Evolutionary conservation across 2,329 filamentous ascomycete genomes (phyloP).

Genomic region (Ceratocystis variospora): DNA sequence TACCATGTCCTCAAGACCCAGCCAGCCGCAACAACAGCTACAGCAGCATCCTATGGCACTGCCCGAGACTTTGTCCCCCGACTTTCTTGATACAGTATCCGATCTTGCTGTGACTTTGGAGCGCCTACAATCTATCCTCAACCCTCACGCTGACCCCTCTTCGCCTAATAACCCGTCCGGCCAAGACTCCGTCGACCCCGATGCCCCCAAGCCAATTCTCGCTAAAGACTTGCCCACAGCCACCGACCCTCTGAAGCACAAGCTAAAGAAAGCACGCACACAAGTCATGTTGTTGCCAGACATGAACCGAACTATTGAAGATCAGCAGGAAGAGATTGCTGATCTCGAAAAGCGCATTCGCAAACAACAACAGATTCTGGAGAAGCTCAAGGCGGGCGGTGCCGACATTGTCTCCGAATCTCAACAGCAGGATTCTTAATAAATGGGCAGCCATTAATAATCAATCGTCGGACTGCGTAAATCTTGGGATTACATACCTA

Average conservation of each 20-base stretch:
- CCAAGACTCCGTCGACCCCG: not conserved
- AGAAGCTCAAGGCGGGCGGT: conserved; percentile 39
- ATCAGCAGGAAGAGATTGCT: conserved; percentile 58
- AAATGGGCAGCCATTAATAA: no score
- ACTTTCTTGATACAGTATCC: conserved; percentile 74
- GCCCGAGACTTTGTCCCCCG: conserved; percentile 57
- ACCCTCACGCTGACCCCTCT: conserved; percentile 23
- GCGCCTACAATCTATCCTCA: conserved; percentile 44
- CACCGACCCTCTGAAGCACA: conserved; percentile 66
- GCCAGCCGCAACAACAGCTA: not conserved
- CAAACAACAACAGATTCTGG: conserved; percentile 47
- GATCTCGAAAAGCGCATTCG: conserved; percentile 51
- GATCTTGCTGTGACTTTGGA: conserved; percentile 65
- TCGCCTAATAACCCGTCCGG: not conserved
- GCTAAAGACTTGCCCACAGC: conserved; percentile 68
- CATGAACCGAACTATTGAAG: conserved; percentile 49
- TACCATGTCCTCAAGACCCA: conserved; percentile 6
- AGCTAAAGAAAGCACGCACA: conserved; percentile 62
- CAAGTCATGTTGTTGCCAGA: conserved; percentile 55
- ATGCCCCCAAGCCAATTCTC: conserved; percentile 29
- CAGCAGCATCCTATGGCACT: conserved; percentile 35
- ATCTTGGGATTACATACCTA: not conserved
- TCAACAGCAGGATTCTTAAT: conserved; percentile 9
- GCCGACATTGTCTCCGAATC: conserved; percentile 27
- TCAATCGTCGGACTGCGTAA: not conserved